These are phyloP conservation scores for Limnomonas spitsbergensis DNA, from an alignment of 139 green algal species.

Conservation along the genomic window DNA sequence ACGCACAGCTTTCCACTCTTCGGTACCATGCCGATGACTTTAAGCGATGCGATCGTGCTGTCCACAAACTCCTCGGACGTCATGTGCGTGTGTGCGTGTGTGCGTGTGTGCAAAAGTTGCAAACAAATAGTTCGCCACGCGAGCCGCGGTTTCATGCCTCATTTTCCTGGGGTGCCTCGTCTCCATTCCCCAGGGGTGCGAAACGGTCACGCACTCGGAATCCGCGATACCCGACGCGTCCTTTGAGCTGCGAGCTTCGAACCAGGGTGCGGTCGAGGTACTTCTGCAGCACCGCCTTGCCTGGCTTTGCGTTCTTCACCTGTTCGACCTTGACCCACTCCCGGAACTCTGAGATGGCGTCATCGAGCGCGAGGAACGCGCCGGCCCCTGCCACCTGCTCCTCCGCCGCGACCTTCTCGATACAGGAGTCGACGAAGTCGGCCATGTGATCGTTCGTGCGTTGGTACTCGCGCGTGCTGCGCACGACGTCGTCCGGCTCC, in stretches of 20 bases:
- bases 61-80: conserved; percentile 21
- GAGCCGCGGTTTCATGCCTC: no score
- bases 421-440: conserved; percentile 15
- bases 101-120: no score
- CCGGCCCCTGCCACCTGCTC: background rate
- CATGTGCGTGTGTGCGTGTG: no score
- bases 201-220: no score
- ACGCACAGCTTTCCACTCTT: conserved; percentile 22
- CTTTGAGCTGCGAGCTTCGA: no score
- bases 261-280: conserved; percentile 3
- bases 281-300: background rate
- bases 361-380: background rate
- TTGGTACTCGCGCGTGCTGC: conserved; percentile 26
- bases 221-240: no score
- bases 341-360: conserved; percentile 11
- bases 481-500: conserved; percentile 12
- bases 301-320: background rate
- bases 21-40: conserved; percentile 20
- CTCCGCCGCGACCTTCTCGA: background rate
- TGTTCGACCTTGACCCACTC: conserved; percentile 15
- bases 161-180: no score
- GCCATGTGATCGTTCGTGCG: conserved; percentile 18
- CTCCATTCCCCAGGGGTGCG: no score
- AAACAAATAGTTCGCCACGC: no score
- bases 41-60: conserved; percentile 3